Conservation (phyloP, 2,329 filamentous ascomycete genomes). For the Stachybotrys chlorohalonatus region DNA sequence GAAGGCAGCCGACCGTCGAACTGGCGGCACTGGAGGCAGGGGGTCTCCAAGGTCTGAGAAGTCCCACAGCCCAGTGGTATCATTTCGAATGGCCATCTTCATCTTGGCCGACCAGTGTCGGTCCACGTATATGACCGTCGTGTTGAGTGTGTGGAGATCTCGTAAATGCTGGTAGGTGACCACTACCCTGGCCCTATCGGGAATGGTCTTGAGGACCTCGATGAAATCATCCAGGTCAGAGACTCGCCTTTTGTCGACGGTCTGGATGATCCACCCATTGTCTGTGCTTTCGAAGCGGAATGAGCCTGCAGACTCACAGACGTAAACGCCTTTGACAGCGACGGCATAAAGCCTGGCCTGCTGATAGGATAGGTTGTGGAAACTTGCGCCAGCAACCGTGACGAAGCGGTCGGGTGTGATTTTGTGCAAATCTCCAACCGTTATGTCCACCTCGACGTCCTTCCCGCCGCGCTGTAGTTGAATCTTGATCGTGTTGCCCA, state of each 20-base stretch:
- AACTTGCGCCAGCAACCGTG: conserved; percentile 85
- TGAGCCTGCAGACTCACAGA: conserved; percentile 89
- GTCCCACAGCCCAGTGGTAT: conserved; percentile 86
- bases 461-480: conserved; percentile 83
- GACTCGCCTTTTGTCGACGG: conserved; percentile 84
- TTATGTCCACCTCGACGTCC: conserved; percentile 74
- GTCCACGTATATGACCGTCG: conserved; percentile 84
- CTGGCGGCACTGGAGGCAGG: conserved; percentile 62
- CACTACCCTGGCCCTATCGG: conserved; percentile 74
- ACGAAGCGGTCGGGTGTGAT: conserved; percentile 97
- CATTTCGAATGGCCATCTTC: conserved; percentile 85
- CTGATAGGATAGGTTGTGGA: conserved; percentile 95
- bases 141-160: conserved; percentile 90
- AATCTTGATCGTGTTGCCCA: conserved; percentile 68
- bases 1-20: conserved; percentile 75
- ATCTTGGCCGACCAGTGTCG: conserved; percentile 95
- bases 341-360: conserved; percentile 95
- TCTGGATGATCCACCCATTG: conserved; percentile 88
- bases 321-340: conserved; percentile 82
- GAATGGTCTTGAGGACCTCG: conserved; percentile 80
- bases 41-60: conserved; percentile 79
- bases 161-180: conserved; percentile 93
- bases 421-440: conserved; percentile 80
- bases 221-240: conserved; percentile 84
- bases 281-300: conserved; percentile 90